A percentile compares a stretch with the other conserved stretches of the same genome.
Evolutionary conservation across 2,329 filamentous ascomycete species (phyloP).

Genomic region (Microascus cirrosus): DNA sequence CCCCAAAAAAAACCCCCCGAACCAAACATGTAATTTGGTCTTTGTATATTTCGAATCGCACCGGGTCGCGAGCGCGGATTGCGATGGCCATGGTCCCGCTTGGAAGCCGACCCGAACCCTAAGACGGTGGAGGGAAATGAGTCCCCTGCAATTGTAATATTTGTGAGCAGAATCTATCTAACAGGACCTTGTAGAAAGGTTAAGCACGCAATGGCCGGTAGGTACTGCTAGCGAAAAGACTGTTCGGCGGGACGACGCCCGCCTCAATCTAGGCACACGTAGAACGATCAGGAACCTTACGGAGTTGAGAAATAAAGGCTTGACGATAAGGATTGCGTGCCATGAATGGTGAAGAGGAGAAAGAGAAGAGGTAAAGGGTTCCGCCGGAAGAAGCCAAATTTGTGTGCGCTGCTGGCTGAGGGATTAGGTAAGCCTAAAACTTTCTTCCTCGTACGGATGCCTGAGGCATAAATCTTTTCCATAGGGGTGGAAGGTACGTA

Average conservation of each 20-base stretch:
- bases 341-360: slow-evolving; percentile 27
- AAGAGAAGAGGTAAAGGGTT: slow-evolving; percentile 13
- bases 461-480: not conserved
- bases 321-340: slow-evolving; percentile 96
- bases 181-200: slow-evolving; percentile 64
- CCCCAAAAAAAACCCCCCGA: not conserved
- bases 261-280: slow-evolving; percentile 77
- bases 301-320: slow-evolving; percentile 48
- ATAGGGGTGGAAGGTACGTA: slow-evolving; percentile 2
- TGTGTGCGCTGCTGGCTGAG: not conserved
- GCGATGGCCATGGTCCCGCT: too few relatives aligned
- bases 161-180: slow-evolving; percentile 96
- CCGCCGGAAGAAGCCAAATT: not conserved
- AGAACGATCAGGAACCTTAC: slow-evolving; percentile 54
- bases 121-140: not conserved
- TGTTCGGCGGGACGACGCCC: slow-evolving; percentile 40
- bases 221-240: slow-evolving; percentile 98
- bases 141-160: not conserved
- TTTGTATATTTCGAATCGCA: not conserved
- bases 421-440: not conserved
- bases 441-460: not conserved
- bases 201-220: slow-evolving; percentile 35
- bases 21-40: not conserved
- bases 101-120: not conserved
- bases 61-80: not conserved